Conservation (phyloP, 371 early-diverging fungal species). For the Smittium culicis region DNA sequence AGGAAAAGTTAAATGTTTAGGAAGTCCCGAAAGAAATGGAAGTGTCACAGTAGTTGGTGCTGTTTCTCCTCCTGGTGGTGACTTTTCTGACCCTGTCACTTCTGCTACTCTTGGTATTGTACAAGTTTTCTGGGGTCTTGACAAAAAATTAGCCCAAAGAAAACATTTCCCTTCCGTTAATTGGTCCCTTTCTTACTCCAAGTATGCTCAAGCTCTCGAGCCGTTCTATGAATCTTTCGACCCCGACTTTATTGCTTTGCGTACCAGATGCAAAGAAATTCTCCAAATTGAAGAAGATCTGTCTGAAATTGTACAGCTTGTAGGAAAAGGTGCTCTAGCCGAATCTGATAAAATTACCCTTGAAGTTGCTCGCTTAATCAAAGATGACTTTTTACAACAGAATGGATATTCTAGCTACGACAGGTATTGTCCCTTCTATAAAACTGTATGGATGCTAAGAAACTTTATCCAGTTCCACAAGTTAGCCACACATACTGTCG, state of each 20-base stretch:
- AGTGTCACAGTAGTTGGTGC: slow-evolving; percentile 99
- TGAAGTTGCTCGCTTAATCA: slow-evolving; percentile 95
- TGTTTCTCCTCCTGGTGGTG: slow-evolving; percentile 99
- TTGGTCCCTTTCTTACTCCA: slow-evolving; percentile 98
- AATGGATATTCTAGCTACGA: slow-evolving; percentile 99
- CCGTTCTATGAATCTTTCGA: slow-evolving; percentile 91
- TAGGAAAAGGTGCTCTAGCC: slow-evolving; percentile 96
- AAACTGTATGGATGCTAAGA: slow-evolving; percentile 96
- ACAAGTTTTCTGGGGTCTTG: slow-evolving; percentile 99
- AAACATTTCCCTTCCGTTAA: slow-evolving; percentile 99
- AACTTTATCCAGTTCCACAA: slow-evolving; percentile 97
- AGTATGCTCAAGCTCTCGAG: slow-evolving; percentile 95
- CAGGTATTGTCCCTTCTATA: slow-evolving; percentile 99
- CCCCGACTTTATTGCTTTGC: slow-evolving; percentile 79
- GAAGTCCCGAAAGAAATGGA: slow-evolving; percentile 90
- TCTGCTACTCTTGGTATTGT: slow-evolving; percentile 98
- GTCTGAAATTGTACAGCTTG: slow-evolving; percentile 99
- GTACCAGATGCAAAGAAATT: slow-evolving; percentile 95
- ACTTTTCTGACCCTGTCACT: slow-evolving; percentile 99
- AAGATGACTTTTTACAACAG: slow-evolving; percentile 99
- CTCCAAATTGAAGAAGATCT: slow-evolving; percentile 98
- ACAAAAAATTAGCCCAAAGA: slow-evolving; percentile 99
- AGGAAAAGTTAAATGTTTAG: slow-evolving; percentile 91
- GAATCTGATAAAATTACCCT: slow-evolving; percentile 99
- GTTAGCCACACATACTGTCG: slow-evolving; percentile 84